Conservation (phyloP, 768 basidiomycete species). For the Russula emetica region DNA sequence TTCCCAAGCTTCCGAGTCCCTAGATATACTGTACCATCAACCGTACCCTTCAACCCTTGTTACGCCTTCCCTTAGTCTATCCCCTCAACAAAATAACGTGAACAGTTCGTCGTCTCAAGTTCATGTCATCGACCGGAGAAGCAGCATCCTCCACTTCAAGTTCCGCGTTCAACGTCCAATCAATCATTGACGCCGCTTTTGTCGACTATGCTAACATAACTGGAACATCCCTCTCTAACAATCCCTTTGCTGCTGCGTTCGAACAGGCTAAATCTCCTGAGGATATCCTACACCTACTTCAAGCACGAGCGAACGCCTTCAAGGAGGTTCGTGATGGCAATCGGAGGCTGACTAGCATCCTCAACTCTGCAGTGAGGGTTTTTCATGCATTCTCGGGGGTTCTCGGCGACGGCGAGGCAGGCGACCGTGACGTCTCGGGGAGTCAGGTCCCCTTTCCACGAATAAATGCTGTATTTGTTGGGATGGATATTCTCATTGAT, state of each 20-base stretch:
- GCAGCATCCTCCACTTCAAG: neutral
- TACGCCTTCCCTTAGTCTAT: no score
- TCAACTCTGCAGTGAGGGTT: neutral
- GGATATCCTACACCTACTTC: neutral
- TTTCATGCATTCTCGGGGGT: neutral
- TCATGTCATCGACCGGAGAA: no score
- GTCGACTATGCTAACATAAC: neutral
- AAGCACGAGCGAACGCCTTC: neutral
- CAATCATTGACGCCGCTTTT: neutral
- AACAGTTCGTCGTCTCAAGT: no score
- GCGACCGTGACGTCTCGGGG: no score
- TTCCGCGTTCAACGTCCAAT: no score
- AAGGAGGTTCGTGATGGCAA: neutral
- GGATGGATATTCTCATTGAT: neutral
- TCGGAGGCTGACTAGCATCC: neutral
- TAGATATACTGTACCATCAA: no score
- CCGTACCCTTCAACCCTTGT: no score
- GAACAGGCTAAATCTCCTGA: neutral
- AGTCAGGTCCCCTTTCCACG: neutral
- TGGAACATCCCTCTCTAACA: neutral
- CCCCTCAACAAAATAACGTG: neutral
- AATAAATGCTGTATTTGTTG: neutral
- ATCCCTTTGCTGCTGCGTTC: neutral
- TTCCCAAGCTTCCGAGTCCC: no score
- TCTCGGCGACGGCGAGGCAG: no score